Base-by-base conservation (phyloP, 192 early-diverging fungal species). In the Gaertneriomyces sp. region DNA sequence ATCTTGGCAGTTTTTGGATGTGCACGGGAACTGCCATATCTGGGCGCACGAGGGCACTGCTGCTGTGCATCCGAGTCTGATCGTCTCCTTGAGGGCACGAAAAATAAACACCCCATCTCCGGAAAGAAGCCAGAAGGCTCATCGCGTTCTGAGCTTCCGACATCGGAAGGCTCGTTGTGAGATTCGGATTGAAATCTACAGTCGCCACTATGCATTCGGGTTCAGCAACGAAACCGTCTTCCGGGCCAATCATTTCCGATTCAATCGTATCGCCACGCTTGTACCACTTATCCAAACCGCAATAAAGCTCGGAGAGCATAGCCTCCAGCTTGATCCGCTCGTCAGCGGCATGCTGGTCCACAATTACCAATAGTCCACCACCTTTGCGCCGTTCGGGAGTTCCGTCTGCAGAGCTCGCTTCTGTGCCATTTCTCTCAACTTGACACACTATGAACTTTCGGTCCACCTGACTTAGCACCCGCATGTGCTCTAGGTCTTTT, bases 261-360 rank as follows among this genome's bases (percentile, higher is more conserved):
- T 33, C 6, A 60, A 11, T 49, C 5, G n/a, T 41, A 17, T n/a
- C 5, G 12, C 25, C 56, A 5, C 46, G 25, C 46, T 50, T 60
- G 57, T 66, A 46, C 57, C 46, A 44, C 61, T 33, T 58, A 38
- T 20, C 17, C 9, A 19, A 0, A 11, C 4, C 12, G 25, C 7
- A 53, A 19, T 65, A 46, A 5, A 68, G 43, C 8, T 61, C 42
- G 16, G 33, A 58, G 62, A 84, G 59, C 44, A 90, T 55, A 25
- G 55, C 69, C 68, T 92, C 90, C 16, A 92, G 67, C 8, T 79
- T 68, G 12, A 90, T 77, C 6, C 90, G 79, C 66, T 92, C 90
- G 70, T 92, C 88, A 0, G 87, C 87, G 17, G 90, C 90, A 76
- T 92, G 90, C 69, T 92, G 90, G 61, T 92, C 90, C 17, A 90